These are phyloP conservation scores for Verbena officinalis DNA, from an alignment of 257 asterid species.

Conservation along the genomic window DNA sequence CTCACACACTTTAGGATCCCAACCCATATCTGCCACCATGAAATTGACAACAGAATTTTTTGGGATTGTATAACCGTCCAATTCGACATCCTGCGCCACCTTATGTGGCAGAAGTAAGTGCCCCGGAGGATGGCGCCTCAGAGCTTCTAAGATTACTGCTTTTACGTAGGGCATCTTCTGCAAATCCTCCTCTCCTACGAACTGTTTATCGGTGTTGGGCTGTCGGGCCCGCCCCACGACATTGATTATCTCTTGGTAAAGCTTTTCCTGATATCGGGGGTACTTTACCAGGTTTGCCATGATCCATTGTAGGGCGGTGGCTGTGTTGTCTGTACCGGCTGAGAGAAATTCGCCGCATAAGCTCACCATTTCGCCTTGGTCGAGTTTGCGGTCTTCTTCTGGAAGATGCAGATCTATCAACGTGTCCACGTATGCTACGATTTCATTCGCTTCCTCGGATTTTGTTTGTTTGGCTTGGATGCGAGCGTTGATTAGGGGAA, in stretches of 20 bases:
- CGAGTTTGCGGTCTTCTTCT: slow-evolving; percentile 53
- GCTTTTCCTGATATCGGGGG: slow-evolving; percentile 48
- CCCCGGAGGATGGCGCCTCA: slow-evolving; percentile 72
- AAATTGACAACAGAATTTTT: slow-evolving; percentile 52
- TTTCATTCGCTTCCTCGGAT: background rate
- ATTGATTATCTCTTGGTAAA: slow-evolving; percentile 47
- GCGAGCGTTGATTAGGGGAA: slow-evolving; percentile 57
- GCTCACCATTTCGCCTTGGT: slow-evolving; percentile 51
- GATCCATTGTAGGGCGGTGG: slow-evolving; percentile 69
- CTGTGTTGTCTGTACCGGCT: slow-evolving; percentile 70
- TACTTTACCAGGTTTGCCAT: slow-evolving; percentile 70
- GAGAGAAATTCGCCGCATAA: slow-evolving; percentile 58
- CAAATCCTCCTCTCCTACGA: slow-evolving; percentile 56
- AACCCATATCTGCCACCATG: slow-evolving; percentile 71
- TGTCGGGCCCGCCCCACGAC: slow-evolving; percentile 32
- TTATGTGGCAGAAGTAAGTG: slow-evolving; percentile 71
- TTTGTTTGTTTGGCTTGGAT: slow-evolving; percentile 24
- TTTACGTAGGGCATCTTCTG: slow-evolving; percentile 56
- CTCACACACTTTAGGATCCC: slow-evolving; percentile 73
- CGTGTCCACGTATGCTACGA: slow-evolving; percentile 60
- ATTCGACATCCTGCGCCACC: slow-evolving; percentile 45
- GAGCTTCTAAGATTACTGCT: slow-evolving; percentile 61
- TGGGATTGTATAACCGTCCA: slow-evolving; percentile 51
- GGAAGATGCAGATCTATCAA: slow-evolving; percentile 47
- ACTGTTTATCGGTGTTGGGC: background rate